Conservation (phyloP, 164 flowering plant genomes). For the Sextonia rubra region DNA sequence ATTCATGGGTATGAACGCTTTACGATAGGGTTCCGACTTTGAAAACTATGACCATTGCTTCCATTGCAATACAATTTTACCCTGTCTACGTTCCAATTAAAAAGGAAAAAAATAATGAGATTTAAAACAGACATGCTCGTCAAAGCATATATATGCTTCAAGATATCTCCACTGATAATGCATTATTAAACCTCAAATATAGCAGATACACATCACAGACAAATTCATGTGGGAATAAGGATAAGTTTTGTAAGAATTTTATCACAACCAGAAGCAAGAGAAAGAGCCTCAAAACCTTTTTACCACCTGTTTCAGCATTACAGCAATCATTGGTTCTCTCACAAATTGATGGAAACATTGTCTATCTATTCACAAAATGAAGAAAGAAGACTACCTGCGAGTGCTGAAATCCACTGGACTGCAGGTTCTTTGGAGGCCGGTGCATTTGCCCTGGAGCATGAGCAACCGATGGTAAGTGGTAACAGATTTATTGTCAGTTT, state of each 20-base stretch:
- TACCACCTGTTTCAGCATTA: not conserved
- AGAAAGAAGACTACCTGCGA: not conserved
- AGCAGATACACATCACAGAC: not conserved
- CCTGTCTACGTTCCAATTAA: too few species aligned
- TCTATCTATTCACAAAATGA: not conserved
- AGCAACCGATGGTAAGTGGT: constrained; percentile 1
- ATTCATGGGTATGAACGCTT: too few species aligned
- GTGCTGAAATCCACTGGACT: not conserved
- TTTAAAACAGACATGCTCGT: too few species aligned
- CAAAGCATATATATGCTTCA: too few species aligned
- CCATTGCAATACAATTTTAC: too few species aligned
- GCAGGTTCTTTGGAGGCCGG: not conserved
- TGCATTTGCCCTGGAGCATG: not conserved
- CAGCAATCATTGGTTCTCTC: not conserved
- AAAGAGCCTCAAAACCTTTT: not conserved
- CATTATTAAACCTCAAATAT: not conserved
- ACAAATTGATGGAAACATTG: not conserved
- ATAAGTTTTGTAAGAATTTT: too few species aligned
- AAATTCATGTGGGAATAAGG: not conserved
- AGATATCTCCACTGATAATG: too few species aligned
- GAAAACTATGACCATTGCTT: too few species aligned
- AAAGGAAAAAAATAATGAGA: too few species aligned
- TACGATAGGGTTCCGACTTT: too few species aligned
- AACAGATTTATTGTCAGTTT: not conserved
- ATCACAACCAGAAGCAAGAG: too few species aligned